Evolutionary conservation across 2,329 filamentous ascomycete species (phyloP).

Genomic region (Hymenoscyphus salicellus): DNA sequence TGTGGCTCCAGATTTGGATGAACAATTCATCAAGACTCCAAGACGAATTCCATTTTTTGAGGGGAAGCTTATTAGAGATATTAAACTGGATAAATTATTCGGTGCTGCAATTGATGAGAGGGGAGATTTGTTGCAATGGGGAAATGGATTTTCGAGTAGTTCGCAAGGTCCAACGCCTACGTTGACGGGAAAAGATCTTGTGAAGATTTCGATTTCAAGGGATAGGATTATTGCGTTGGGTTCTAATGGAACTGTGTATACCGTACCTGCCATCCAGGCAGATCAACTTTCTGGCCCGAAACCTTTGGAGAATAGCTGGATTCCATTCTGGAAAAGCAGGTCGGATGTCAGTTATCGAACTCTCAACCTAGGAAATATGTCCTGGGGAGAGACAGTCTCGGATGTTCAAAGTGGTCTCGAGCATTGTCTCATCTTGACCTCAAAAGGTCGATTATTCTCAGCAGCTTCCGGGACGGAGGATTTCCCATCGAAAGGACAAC

Average conservation of each 20-base stretch:
- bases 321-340: constrained; percentile 66
- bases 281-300: constrained; percentile 69
- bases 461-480: constrained; percentile 75
- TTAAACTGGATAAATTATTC: constrained; percentile 79
- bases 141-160: constrained; percentile 67
- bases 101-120: constrained; percentile 84
- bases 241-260: constrained; percentile 75
- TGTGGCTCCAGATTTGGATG: constrained; percentile 78
- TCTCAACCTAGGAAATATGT: constrained; percentile 62
- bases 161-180: constrained; percentile 65
- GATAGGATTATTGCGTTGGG: constrained; percentile 82
- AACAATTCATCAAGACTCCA: constrained; percentile 75
- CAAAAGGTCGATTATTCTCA: constrained; percentile 80
- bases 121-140: constrained; percentile 92
- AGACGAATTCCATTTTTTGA: constrained; percentile 79
- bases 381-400: constrained; percentile 68
- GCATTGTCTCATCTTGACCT: constrained; percentile 82
- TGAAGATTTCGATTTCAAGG: constrained; percentile 71
- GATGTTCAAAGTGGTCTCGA: constrained; percentile 77
- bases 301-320: constrained; percentile 61
- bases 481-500: constrained; percentile 80
- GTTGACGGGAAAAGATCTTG: constrained; percentile 75
- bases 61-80: constrained; percentile 75
- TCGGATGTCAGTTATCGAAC: constrained; percentile 67
- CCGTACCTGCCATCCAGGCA: constrained; percentile 69